Evolutionary conservation across 2,329 filamentous ascomycete genomes (phyloP), one percentile per base, ranked within the genome.

Genomic region (Mycosphaerella sp.): DNA sequence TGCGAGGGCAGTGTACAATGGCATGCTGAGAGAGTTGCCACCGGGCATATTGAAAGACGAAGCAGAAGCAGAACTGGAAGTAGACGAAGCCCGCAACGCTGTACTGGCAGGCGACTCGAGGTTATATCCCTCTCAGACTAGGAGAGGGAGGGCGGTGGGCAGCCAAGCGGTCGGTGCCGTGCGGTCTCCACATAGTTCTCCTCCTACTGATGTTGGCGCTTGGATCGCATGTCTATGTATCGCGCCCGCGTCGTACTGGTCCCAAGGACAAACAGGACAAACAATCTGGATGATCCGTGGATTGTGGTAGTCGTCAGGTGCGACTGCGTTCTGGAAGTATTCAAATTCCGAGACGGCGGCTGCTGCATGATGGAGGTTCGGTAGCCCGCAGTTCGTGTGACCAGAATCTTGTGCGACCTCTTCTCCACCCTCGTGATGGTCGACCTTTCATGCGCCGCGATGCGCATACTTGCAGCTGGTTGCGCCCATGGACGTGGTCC

Each of bases 261-360:
- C 28, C 44, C 47, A 47, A 34, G 47, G 34, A 50, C 52, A 50
- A 50, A 50, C 44, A 34, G 47, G 34, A 50, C 52, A 50, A 50
- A 50, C 44, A 50, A 42, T 48, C 44, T 54, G 47, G 41, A 54
- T 37, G 32, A 47, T 50, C 41, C 52, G 42, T 41, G 44, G 47
- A 50, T 44, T 49, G 42, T 47, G 43, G 25, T 47, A 41, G 52
- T 54, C 47, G 52, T 54, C 52, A 54, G 48, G 52, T 54, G 52
- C 43, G 39, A 54, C 52, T 50, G 44, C 36, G 52, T 47, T 50
- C 47, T 54, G 35, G 47, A 54, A 45, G 51, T 50, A 54, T 39
- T 50, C 52, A 50, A 54, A 50, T 50, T 49, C 52, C 52, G 44
- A 54, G 43, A 46, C 39, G 46, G 30, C 50, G 52, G 46, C 37